These are phyloP conservation scores for Gryganskiella cystojenkinii DNA, from an alignment of 192 early-diverging fungal genomes.

Conservation along the genomic window DNA sequence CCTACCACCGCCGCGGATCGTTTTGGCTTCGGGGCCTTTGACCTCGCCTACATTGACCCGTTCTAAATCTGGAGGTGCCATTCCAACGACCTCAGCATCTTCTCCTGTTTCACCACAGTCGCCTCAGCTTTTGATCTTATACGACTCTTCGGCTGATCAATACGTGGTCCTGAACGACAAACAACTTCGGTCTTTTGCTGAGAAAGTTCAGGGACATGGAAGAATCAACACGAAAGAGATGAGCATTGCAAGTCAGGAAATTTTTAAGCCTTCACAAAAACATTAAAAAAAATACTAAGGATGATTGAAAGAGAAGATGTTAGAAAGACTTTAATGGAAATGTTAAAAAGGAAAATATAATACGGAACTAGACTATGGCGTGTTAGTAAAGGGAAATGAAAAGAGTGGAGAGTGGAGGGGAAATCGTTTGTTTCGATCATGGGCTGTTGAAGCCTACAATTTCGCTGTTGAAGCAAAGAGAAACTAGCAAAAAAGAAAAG, in stretches of 20 bases:
- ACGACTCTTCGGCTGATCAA: slow-evolving; percentile 18
- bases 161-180: slow-evolving; percentile 29
- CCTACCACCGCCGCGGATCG: slow-evolving; percentile 15
- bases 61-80: background rate
- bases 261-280: no score
- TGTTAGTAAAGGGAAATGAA: no score
- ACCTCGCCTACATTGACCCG: background rate
- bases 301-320: no score
- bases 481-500: no score
- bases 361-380: no score
- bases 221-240: slow-evolving; percentile 25
- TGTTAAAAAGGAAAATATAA: no score
- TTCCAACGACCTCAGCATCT: background rate
- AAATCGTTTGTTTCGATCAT: no score
- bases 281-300: no score
- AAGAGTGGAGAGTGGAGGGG: no score
- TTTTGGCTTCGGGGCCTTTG: slow-evolving; percentile 12
- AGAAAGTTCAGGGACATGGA: slow-evolving; percentile 11
- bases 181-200: slow-evolving; percentile 12
- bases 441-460: no score
- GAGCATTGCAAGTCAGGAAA: slow-evolving; percentile 13
- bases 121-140: slow-evolving; percentile 23
- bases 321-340: no score
- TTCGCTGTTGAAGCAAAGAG: no score
- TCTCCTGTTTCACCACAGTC: background rate